Conservation (phyloP, 139 green algal genomes). For the Prasinococcaceae sp. region DNA sequence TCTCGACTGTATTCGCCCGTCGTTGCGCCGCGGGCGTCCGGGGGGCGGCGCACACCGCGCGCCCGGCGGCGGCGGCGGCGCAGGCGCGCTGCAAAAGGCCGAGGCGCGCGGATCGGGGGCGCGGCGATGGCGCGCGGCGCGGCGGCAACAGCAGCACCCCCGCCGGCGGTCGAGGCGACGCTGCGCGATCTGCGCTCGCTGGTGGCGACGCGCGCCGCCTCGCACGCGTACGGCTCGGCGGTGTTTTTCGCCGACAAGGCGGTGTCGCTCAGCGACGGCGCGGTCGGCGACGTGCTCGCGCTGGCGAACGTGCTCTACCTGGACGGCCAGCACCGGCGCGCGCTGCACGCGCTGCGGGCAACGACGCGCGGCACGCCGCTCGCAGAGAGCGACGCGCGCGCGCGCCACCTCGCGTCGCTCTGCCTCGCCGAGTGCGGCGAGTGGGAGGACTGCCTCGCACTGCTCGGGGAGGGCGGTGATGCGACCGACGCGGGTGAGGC, state of each 20-base stretch:
- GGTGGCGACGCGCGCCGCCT: slow-evolving; percentile 70
- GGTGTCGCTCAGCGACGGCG: slow-evolving; percentile 43
- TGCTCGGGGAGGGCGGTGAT: slow-evolving; percentile 55
- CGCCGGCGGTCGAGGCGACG: too few species aligned
- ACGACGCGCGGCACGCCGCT: slow-evolving; percentile 17
- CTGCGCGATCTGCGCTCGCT: slow-evolving; percentile 42
- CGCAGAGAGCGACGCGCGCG: slow-evolving; percentile 36
- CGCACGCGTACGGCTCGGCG: slow-evolving; percentile 71
- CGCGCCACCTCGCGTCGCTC: slow-evolving; percentile 36
- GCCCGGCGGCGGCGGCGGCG: too few species aligned
- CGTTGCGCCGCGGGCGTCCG: too few species aligned
- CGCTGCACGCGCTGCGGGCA: slow-evolving; percentile 42
- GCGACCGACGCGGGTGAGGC: too few species aligned
- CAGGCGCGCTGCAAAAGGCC: too few species aligned
- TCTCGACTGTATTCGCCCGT: too few species aligned
- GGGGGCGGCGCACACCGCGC: too few species aligned
- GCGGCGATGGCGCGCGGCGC: too few species aligned
- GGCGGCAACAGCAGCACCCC: too few species aligned
- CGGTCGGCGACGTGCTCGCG: slow-evolving; percentile 57
- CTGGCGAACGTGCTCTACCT: slow-evolving; percentile 61
- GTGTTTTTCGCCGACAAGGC: slow-evolving; percentile 94
- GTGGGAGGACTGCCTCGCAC: slow-evolving; percentile 74
- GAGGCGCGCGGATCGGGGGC: too few species aligned
- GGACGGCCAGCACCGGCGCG: slow-evolving; percentile 50
- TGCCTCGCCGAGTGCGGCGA: slow-evolving; percentile 59